Evolutionary conservation across 2,329 filamentous ascomycete genomes (phyloP).

Genomic region (Pseudopithomyces chartarum): DNA sequence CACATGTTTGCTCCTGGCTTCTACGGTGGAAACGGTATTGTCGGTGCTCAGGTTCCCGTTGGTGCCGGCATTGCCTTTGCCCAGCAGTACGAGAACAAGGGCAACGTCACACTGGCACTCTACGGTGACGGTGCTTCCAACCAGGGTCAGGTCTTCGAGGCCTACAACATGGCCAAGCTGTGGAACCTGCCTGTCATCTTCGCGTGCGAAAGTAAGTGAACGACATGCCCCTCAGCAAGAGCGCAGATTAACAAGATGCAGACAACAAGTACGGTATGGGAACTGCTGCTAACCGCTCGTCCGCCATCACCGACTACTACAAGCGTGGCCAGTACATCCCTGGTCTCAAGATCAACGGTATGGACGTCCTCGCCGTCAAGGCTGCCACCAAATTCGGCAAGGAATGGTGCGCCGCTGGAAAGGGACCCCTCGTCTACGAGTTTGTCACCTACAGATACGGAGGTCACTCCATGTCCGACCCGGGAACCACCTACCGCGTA

Average conservation of each 20-base stretch:
- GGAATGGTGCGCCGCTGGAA: slow-evolving; percentile 79
- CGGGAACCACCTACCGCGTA: slow-evolving; percentile 92
- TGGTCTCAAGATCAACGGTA: slow-evolving; percentile 98
- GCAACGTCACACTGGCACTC: slow-evolving; percentile 84
- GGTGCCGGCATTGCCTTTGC: slow-evolving; percentile 96
- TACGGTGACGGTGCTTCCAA: slow-evolving; percentile 99
- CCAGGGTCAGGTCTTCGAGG: slow-evolving; percentile 99
- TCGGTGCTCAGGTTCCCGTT: slow-evolving; percentile 96
- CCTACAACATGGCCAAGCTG: slow-evolving; percentile 99
- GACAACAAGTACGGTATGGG: slow-evolving; percentile 99
- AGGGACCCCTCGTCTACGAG: slow-evolving; percentile 94
- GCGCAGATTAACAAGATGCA: slow-evolving; percentile 47
- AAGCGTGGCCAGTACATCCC: slow-evolving; percentile 99
- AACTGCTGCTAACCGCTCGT: slow-evolving; percentile 90
- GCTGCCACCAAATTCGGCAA: slow-evolving; percentile 93
- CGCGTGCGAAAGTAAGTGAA: slow-evolving; percentile 89
- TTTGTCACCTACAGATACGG: slow-evolving; percentile 99
- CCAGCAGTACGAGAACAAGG: slow-evolving; percentile 88
- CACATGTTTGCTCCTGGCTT: slow-evolving; percentile 99
- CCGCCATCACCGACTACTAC: slow-evolving; percentile 98
- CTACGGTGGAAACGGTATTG: slow-evolving; percentile 98
- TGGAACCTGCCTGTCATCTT: slow-evolving; percentile 97
- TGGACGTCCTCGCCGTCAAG: slow-evolving; percentile 98
- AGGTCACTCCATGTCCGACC: slow-evolving; percentile 99
- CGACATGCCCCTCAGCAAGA: not conserved